Evolutionary conservation across 2,329 filamentous ascomycete species (phyloP), one percentile per base, ranked within the genome.

Genomic region (Colletotrichum acutatum): DNA sequence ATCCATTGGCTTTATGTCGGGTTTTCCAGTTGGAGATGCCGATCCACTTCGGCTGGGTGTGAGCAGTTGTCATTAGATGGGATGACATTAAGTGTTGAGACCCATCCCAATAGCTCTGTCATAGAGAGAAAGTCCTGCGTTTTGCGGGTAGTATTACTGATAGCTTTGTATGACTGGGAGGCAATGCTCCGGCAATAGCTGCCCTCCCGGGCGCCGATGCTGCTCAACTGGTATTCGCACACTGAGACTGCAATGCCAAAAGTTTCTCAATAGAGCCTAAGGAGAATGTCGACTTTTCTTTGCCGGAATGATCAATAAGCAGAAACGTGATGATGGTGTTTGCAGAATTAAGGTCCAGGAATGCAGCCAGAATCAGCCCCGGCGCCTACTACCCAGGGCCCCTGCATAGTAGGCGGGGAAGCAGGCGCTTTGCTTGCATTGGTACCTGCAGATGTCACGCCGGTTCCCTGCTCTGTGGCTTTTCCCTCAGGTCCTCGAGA

Each of bases 381-480:
- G 4, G 60, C 58, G 28, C 22, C 8, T 52, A 30, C 37, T 52
- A 30, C 37, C 59, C 53, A 59, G 49, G 28, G 19, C 62, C 54
- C 62, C 60, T 66, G 68, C 64, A 72, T 68, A 32, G 12, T 68
- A 42, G 12, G 57, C 30, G 65, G 57, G 64, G 52, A 68, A 63
- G 69, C 52, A 56, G n/a, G 68, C 46, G 46, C 69, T 57, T 49
- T 49, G 42, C 42, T 49, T 22, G 19, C 42, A 49, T 49, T 26
- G 60, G 70, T 70, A 70, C 66, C 70, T 72, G 70, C 70, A 72
- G 70, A 60, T 70, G 66, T 30, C 70, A 61, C 30, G 26, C 32
- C 22, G 19, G 11, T 8, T 59, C 30, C 11, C 60, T 61, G 34
- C 56, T 56, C 54, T 60, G 28, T 53, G 22, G 19, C 24, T 32